A percentile compares a stretch with the other conserved stretches of the same genome.
phyloP scores from a whole-genome alignment of 495 filamentous ascomycete species.

The Niebla homalea region DNA sequence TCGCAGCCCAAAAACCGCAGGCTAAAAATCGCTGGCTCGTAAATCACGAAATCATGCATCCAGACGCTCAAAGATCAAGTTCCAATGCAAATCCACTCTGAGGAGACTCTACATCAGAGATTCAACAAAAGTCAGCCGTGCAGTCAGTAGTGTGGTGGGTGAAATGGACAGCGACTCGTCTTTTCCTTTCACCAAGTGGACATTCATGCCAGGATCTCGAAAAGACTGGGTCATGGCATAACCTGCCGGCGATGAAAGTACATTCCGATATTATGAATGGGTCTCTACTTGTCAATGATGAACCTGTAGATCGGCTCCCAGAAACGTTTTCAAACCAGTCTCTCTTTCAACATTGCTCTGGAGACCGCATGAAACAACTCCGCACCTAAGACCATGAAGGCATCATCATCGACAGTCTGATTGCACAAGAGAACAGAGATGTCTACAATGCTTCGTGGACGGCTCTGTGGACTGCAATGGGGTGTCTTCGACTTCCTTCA shows the following conservation, averaged over 20 bases:
- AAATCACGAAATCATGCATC: not conserved
- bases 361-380: no score
- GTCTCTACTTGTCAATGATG: constrained; percentile 33
- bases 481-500: no score
- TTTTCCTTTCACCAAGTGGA: constrained; percentile 5
- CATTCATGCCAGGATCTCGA: not conserved
- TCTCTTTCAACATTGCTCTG: constrained; percentile 33
- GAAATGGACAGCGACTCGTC: not conserved
- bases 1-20: no score
- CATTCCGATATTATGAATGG: constrained; percentile 37
- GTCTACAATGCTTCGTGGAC: no score
- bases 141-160: constrained; percentile 8
- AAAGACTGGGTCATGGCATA: constrained; percentile 5
- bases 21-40: no score
- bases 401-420: no score
- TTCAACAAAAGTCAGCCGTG: constrained; percentile 3
- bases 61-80: constrained; percentile 7
- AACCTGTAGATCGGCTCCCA: constrained; percentile 35
- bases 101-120: constrained; percentile 32
- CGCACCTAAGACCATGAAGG: no score
- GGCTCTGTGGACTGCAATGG: no score
- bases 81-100: not conserved
- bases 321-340: constrained; percentile 24
- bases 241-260: constrained; percentile 5
- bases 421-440: no score